Evolutionary conservation across 805 yeast genomes (phyloP).

Genomic region (Pichia occidentalis): DNA sequence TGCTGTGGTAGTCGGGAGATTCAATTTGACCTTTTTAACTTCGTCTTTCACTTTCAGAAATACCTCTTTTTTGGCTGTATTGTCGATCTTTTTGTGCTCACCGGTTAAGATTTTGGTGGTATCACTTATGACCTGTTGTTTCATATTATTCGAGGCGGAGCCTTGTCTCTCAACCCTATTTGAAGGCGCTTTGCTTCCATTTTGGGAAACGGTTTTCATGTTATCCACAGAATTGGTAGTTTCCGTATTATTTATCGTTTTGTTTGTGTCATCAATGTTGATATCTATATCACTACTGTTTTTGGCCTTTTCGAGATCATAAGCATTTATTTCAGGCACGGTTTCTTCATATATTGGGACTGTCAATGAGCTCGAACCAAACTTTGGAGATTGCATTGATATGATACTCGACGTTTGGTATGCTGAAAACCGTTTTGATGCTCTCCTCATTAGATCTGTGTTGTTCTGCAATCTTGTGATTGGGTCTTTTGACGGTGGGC

Average conservation of each 20-base stretch:
- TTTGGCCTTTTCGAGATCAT: conserved; percentile 8
- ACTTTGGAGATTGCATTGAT: conserved; percentile 20
- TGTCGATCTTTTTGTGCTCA: background rate
- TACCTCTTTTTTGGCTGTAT: no score
- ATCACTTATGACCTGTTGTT: conserved; percentile 1
- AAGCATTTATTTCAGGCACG: conserved; percentile 8
- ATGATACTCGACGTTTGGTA: conserved; percentile 48
- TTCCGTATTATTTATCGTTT: background rate
- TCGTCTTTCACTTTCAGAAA: conserved; percentile 46
- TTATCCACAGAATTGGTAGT: background rate
- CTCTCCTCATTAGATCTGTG: conserved; percentile 80
- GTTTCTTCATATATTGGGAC: conserved; percentile 15
- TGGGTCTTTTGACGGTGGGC: conserved; percentile 41
- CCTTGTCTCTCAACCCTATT: no score
- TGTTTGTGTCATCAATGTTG: conserved; percentile 2
- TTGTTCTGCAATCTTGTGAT: conserved; percentile 74
- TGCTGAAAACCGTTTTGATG: conserved; percentile 89
- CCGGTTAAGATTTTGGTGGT: conserved; percentile 6
- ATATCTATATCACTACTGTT: background rate
- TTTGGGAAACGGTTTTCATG: no score
- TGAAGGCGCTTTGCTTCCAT: no score
- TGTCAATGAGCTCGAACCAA: no score
- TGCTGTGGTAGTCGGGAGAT: conserved; percentile 42
- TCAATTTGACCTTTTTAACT: conserved; percentile 47
- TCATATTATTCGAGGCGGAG: background rate